A percentile compares a stretch with the other conserved stretches of the same genome.
phyloP scores from a whole-genome alignment of 2,329 filamentous ascomycete species.

The Amauroascus niger region DNA sequence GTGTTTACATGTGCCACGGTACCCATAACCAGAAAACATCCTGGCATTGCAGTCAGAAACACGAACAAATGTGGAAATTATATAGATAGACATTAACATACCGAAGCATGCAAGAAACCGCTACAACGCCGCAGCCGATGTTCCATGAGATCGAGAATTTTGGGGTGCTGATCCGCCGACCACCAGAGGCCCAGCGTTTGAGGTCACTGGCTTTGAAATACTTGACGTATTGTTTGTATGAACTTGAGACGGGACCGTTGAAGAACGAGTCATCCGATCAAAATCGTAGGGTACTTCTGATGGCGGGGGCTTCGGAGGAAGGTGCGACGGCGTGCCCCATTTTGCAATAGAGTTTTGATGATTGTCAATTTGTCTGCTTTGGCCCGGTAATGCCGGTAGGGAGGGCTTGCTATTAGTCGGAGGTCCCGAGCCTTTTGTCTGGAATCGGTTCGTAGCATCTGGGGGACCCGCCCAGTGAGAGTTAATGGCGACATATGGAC shows the following conservation, averaged over 20 bases:
- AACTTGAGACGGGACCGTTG: slow-evolving; percentile 14
- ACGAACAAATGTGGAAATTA: neutral
- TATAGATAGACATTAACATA: neutral
- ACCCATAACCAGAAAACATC: slow-evolving; percentile 17
- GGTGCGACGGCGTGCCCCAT: slow-evolving; percentile 43
- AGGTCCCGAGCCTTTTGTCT: neutral
- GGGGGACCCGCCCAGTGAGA: neutral
- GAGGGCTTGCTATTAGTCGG: neutral
- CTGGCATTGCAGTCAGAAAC: slow-evolving; percentile 5
- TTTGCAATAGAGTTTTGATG: slow-evolving; percentile 38
- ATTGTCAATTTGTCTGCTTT: slow-evolving; percentile 8
- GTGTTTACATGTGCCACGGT: slow-evolving; percentile 1
- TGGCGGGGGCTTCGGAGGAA: slow-evolving; percentile 43
- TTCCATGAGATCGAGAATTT: slow-evolving; percentile 18
- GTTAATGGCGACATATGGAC: neutral
- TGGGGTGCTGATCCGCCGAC: slow-evolving; percentile 26
- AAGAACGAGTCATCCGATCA: slow-evolving; percentile 30
- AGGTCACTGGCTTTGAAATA: slow-evolving; percentile 19
- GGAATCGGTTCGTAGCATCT: slow-evolving; percentile 2
- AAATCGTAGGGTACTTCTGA: slow-evolving; percentile 37
- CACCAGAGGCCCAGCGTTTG: slow-evolving; percentile 32
- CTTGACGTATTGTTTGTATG: slow-evolving; percentile 10
- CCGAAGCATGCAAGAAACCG: slow-evolving; percentile 6
- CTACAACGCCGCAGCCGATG: slow-evolving; percentile 6
- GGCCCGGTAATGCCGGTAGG: neutral